Evolutionary conservation across 805 yeast species (phyloP).

Genomic region (Candida stauntonica): DNA sequence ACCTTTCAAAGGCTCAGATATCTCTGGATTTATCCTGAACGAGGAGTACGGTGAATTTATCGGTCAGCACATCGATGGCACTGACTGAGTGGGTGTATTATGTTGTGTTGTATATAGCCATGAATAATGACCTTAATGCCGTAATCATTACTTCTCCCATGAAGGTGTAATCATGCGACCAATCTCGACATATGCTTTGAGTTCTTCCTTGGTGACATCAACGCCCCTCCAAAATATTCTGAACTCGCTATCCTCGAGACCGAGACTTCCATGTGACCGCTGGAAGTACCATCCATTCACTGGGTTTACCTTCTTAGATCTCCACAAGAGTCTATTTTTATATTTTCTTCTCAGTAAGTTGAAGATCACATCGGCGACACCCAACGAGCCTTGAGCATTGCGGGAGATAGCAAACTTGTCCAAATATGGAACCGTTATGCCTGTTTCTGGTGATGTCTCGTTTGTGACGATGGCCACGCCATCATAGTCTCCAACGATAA

Average conservation of each 20-base stretch:
- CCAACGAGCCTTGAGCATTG: slow-evolving; percentile 82
- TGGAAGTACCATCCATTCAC: slow-evolving; percentile 98
- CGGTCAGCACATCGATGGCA: slow-evolving; percentile 43
- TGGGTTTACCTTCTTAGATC: slow-evolving; percentile 81
- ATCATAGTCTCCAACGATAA: slow-evolving; percentile 90
- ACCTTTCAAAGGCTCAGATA: slow-evolving; percentile 37
- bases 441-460: slow-evolving; percentile 41
- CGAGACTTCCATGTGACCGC: slow-evolving; percentile 68
- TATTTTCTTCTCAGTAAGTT: slow-evolving; percentile 68
- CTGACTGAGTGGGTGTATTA: slow-evolving; percentile 16
- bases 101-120: not conserved
- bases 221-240: slow-evolving; percentile 42
- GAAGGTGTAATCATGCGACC: slow-evolving; percentile 60
- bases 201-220: slow-evolving; percentile 29
- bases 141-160: slow-evolving; percentile 17
- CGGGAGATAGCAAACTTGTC: slow-evolving; percentile 93
- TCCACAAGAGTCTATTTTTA: slow-evolving; percentile 71
- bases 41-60: slow-evolving; percentile 43
- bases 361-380: slow-evolving; percentile 90
- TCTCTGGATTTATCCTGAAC: slow-evolving; percentile 41
- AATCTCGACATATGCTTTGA: slow-evolving; percentile 46
- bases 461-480: slow-evolving; percentile 92
- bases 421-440: slow-evolving; percentile 59
- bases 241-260: slow-evolving; percentile 38
- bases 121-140: not conserved